Evolutionary conservation across 192 early-diverging fungal species (phyloP).

Genomic region (Dispira simplex): DNA sequence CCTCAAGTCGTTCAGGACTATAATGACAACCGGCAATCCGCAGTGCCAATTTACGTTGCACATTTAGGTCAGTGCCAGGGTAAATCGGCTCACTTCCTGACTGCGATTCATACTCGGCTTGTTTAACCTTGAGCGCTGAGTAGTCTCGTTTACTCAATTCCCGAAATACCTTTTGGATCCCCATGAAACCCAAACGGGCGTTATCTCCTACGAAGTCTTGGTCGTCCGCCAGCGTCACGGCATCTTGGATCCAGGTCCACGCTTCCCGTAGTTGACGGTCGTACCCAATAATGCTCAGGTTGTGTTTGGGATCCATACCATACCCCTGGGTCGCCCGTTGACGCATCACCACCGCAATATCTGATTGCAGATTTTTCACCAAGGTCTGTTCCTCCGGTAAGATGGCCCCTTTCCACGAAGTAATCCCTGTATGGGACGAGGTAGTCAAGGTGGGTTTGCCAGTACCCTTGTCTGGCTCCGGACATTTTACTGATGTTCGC

Average conservation of each 20-base stretch:
- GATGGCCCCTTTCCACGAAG: too few relatives aligned
- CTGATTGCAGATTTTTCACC: constrained; percentile 19
- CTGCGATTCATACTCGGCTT: constrained; percentile 6
- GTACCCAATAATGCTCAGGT: constrained; percentile 15
- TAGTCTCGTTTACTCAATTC: constrained; percentile 28
- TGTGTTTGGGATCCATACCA: constrained; percentile 47
- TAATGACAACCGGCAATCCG: constrained; percentile 35
- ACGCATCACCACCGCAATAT: constrained; percentile 73
- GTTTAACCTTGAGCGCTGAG: constrained; percentile 19
- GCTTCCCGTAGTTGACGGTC: constrained; percentile 15
- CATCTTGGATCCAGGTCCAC: constrained; percentile 32
- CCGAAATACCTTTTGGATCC: constrained; percentile 18
- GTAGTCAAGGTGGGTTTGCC: too few relatives aligned
- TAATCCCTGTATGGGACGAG: too few relatives aligned
- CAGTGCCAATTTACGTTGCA: constrained; percentile 31
- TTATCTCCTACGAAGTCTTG: background rate
- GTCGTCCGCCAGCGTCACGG: constrained; percentile 9
- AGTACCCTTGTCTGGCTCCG: too few relatives aligned
- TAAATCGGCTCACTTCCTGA: constrained; percentile 5
- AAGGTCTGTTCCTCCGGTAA: background rate
- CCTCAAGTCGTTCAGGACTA: constrained; percentile 26
- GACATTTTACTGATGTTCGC: background rate
- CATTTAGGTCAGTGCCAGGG: constrained; percentile 14
- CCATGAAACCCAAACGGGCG: background rate
- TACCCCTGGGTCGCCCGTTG: constrained; percentile 62